A percentile compares a stretch with the other conserved stretches of the same genome.
These are phyloP conservation scores for Eucalyptus sideroxylon DNA, from an alignment of 345 rosid genomes.

Conservation along the genomic window DNA sequence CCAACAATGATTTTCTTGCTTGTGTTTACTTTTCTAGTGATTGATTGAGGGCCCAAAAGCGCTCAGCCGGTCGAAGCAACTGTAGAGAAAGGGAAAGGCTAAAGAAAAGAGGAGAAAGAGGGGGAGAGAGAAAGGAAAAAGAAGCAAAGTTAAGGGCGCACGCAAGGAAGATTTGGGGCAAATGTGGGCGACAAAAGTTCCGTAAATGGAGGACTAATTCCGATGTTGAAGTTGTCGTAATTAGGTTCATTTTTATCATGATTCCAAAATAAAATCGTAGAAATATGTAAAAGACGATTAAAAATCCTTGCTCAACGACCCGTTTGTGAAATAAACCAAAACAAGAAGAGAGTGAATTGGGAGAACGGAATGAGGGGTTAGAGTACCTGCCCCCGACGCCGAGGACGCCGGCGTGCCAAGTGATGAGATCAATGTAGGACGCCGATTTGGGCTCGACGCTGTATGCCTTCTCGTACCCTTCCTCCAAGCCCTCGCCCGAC, in stretches of 20 bases:
- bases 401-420: slow-evolving; percentile 57
- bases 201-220: not conserved
- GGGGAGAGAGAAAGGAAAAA: not conserved
- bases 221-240: not conserved
- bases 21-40: not conserved
- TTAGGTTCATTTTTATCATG: not conserved
- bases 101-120: not conserved
- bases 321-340: not conserved
- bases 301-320: not conserved
- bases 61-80: not conserved
- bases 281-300: not conserved
- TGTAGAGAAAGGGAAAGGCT: not conserved
- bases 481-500: slow-evolving; percentile 67
- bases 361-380: not conserved
- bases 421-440: slow-evolving; percentile 43
- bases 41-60: not conserved
- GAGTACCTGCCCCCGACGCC: slow-evolving; percentile 74
- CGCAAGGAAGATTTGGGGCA: not conserved
- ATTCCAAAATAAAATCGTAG: not conserved
- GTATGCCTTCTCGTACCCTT: slow-evolving; percentile 75
- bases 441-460: slow-evolving; percentile 92
- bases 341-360: not conserved
- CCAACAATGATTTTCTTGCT: not conserved
- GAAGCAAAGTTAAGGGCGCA: not conserved
- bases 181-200: not conserved